Percentiles rank a stretch among this genome's conserved stretches.
Conservation (phyloP, 192 early-diverging fungal genomes). For the Allomyces javanicus region DNA sequence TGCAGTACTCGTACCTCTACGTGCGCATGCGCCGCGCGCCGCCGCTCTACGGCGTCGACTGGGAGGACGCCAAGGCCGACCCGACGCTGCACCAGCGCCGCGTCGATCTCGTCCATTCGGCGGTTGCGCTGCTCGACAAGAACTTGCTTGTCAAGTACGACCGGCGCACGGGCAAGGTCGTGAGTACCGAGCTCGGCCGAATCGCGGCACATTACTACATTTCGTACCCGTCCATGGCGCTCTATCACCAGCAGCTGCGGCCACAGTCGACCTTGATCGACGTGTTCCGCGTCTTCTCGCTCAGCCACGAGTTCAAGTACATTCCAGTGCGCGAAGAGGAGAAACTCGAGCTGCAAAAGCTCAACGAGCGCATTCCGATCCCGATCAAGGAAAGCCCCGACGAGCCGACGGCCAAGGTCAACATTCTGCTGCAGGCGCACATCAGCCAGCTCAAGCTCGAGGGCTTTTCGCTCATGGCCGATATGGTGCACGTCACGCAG, state of each 20-base stretch:
- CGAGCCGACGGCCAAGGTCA: constrained; percentile 80
- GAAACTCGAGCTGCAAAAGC: constrained; percentile 69
- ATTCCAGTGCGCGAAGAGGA: constrained; percentile 90
- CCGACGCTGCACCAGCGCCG: constrained; percentile 65
- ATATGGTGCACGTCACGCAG: constrained; percentile 97
- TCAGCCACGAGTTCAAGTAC: constrained; percentile 78
- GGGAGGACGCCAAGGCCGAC: constrained; percentile 55
- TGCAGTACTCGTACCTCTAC: constrained; percentile 87
- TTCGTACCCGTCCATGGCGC: constrained; percentile 72
- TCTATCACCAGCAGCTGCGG: constrained; percentile 81
- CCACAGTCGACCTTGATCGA: constrained; percentile 80
- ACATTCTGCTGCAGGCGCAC: constrained; percentile 80
- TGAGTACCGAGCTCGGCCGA: constrained; percentile 75
- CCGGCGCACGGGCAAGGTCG: constrained; percentile 68
- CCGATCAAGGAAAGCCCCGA: constrained; percentile 86
- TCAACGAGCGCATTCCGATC: constrained; percentile 81
- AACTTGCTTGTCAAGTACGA: constrained; percentile 89
- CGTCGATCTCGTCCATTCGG: constrained; percentile 73
- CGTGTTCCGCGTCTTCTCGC: constrained; percentile 71
- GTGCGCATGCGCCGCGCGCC: constrained; percentile 91
- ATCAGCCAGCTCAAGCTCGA: constrained; percentile 85
- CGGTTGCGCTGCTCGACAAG: constrained; percentile 70
- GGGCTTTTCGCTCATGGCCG: constrained; percentile 88
- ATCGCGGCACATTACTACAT: constrained; percentile 97
- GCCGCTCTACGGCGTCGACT: constrained; percentile 52